phyloP scores from a whole-genome alignment of 768 basidiomycete species.

The Pleurotus ostreatus region DNA sequence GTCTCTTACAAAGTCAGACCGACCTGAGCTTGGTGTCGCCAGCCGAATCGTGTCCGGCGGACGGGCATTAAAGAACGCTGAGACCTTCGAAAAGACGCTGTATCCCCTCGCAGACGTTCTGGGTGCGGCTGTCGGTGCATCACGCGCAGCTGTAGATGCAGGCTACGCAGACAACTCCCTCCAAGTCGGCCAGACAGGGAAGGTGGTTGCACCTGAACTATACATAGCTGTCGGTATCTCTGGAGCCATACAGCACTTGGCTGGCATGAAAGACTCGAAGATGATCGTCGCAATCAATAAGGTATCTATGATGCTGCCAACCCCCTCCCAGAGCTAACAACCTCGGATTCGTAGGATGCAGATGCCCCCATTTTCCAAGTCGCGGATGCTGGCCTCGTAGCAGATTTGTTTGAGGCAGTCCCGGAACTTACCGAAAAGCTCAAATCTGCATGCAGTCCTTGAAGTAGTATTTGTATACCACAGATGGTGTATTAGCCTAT shows the following conservation, averaged over 20 bases:
- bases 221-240: conserved; percentile 98
- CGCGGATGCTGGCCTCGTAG: conserved; percentile 92
- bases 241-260: conserved; percentile 97
- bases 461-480: not conserved
- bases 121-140: conserved; percentile 96
- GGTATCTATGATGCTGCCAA: conserved; percentile 32
- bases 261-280: conserved; percentile 99
- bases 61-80: conserved; percentile 89
- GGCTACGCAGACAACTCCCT: conserved; percentile 97
- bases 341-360: conserved; percentile 56
- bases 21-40: conserved; percentile 89
- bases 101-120: conserved; percentile 91
- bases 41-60: conserved; percentile 91
- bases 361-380: conserved; percentile 99
- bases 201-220: conserved; percentile 94
- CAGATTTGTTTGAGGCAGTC: conserved; percentile 88
- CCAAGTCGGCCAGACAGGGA: conserved; percentile 99
- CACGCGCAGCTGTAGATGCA: conserved; percentile 95
- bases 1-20: conserved; percentile 81
- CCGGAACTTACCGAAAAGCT: conserved; percentile 89
- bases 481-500: not conserved
- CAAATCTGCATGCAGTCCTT: conserved; percentile 32
- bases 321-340: conserved; percentile 9
- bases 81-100: conserved; percentile 83
- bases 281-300: conserved; percentile 98